Base-by-base conservation (phyloP, 305 asterid species). In the Fraxinus angustifolia region DNA sequence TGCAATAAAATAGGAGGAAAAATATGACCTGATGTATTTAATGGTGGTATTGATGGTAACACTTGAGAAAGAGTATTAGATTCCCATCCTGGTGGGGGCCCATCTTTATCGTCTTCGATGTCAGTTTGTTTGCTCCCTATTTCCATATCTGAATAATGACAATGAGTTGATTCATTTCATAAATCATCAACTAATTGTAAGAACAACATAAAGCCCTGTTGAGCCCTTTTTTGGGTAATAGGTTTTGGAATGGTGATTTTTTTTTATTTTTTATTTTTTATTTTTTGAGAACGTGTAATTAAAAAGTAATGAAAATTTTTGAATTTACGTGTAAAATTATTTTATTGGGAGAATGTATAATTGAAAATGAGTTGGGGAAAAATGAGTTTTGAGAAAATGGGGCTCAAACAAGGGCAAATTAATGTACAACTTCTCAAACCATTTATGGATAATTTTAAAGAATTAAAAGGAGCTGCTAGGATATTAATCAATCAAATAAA, bases 81-180 rank as follows among this genome's bases (percentile, higher is more conserved):
- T 73, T 87, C 88, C 97, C 93, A 89, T 74, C 95, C 97, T 8
- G 94, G 94, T 65, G 98, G 97, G 0, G 96, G 97, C 38, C 97
- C 93, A 81, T 88, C 94, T 30, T 90, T 93, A 30, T 89, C 89
- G 1, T 87, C 96, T 21, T 90, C 91, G 1, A 78, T 81, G 38
- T 81, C 83, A n/a, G 86, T 89, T 79, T 86, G 87, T 78, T 86
- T 83, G 87, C 83, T 83, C 82, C 76, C 84, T 83, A 77, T 87
- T 77, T 73, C 89, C 75, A 40, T 83, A 88, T 91, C 97, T 88
- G 89, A 73, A 26, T 67, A 82, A 77, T 79, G 82, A 84, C 40
- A 30, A 62, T 28, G 73, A 67, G 35, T 67, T 12, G n/a, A 67
- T 26, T 68, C 78, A 82, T 78, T 53, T 80, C 26, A n/a, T 65